Percentiles rank a stretch among this genome's conserved stretches.
Evolutionary conservation across 345 rosid genomes (phyloP).

Genomic region (Populus deltoides): DNA sequence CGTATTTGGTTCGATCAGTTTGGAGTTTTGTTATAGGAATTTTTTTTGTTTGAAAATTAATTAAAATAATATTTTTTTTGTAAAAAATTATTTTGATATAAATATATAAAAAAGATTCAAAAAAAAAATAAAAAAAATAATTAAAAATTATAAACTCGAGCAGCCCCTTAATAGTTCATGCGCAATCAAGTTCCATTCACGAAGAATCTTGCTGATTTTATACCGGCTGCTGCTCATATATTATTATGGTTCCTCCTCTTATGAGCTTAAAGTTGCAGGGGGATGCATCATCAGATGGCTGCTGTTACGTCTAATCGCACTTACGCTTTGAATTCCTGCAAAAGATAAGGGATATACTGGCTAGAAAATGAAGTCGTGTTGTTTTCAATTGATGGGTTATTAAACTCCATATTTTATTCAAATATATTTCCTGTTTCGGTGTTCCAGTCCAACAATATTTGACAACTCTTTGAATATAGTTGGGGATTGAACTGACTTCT

Average conservation of each 20-base stretch:
- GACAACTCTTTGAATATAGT: not conserved
- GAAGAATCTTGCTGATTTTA: not conserved
- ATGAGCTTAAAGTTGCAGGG: not conserved
- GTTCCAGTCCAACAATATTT: not conserved
- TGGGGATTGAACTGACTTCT: slow-evolving; percentile 5
- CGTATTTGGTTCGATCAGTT: too few species aligned
- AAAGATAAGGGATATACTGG: not conserved
- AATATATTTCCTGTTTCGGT: not conserved
- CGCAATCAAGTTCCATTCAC: not conserved
- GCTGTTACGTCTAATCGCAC: not conserved
- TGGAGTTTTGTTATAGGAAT: too few species aligned
- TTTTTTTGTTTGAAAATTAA: too few species aligned
- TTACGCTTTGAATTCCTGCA: not conserved
- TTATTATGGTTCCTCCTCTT: not conserved
- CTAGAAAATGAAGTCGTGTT: too few species aligned
- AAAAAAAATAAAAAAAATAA: too few species aligned
- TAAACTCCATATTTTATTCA: not conserved
- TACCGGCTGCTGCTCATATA: not conserved
- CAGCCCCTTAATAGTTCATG: not conserved
- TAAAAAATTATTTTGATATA: too few species aligned
- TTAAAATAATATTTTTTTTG: too few species aligned
- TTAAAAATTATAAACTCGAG: too few species aligned
- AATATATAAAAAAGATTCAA: too few species aligned
- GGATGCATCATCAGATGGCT: not conserved
- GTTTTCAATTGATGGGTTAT: not conserved